Evolutionary conservation across 805 yeast species (phyloP), one percentile per base, ranked within the genome.

Genomic region (Monosporozyma aerobia): DNA sequence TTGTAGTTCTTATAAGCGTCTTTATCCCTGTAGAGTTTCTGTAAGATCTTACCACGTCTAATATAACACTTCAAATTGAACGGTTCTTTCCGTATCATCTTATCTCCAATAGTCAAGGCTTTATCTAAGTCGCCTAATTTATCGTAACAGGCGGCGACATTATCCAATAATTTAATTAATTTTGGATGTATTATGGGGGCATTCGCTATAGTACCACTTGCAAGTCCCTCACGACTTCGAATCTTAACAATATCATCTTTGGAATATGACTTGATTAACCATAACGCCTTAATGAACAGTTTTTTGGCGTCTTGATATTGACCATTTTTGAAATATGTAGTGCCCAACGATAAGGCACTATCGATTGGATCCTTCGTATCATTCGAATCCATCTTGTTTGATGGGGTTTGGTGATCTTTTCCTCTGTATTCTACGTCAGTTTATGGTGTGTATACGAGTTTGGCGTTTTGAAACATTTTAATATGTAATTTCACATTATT

Each of bases 311-410:
- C 58, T 11, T 16, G 23, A 46, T 57, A 67, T 16, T 63, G 57
- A 11, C 54, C 67, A 47, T 52, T 52, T 41, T 57, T 59, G 49
- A 62, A 66, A 48, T 58, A 65, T 2, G 56, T 58, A 1, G 59
- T 54, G 7, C 69, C 70, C 45, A 68, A 48, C 23, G 59, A 61
- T 29, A 65, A 27, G 2, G 69, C 69, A 49, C 59, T 63, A 16
- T 58, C 63, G 4, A 66, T 55, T 8, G 45, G 45, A 29, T 43
- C 45, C 11, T 43, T 43, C 9, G 8, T 23, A n/a, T 23, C 30
- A 22, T 43, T 23, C 8, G 62, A 54, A n/a, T 35, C 43, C 50
- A 46, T 44, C 63, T 47, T 43, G 27, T n/a, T 16, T 16, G 43
- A 19, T 14, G 39, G 7, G 3, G 7, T 19, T 44, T 22, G 32